Base-by-base conservation (phyloP, 257 asterid species). In the Mitragyna speciosa region DNA sequence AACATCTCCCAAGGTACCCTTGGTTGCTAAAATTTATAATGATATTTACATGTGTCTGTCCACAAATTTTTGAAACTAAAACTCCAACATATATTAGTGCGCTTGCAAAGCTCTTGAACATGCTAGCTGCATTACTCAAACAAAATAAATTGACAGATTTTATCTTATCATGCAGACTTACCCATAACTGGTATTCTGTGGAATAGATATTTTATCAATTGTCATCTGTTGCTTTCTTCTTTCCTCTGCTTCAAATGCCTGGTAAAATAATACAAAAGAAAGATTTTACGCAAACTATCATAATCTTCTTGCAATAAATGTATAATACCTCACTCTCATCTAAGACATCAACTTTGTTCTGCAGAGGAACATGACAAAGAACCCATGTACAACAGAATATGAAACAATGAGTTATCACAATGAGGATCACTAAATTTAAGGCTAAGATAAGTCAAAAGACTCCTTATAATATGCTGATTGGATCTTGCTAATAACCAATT, bases 211-310 rank as follows among this genome's bases (percentile, higher is more conserved):
- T 76, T 75, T 84, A 79, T 92, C 97, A 81, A 96, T 86, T 68
- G 83, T 87, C 76, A 69, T 73, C 81, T 92, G 91, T 67, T 91
- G 97, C 77, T 88, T 92, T 82, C 89, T 88, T 78, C 98, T 89
- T 84, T 92, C 94, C 76, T 91, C 94, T 41, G 90, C 97, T 85
- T 94, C 99, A 83, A 81, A 93, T 76, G 94, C 94, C 99, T 96
- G 90, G 83, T 81, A 71, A 75, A 86, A 56, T 52, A 36, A 43
- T 66, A 33, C 56, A 63, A 76, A 12, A 82, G 68, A 72, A 59
- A 59, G 39, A 70, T 36, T 69, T 41, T 24, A 82, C 31, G 36
- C 47, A 28, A 24, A 45, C 7, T 28, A 8, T 43, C 16, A 6
- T 22, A 41, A 14, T 30, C 7, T 22, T 43, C 49, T 66, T 11